phyloP scores from a whole-genome alignment of 768 basidiomycete genomes.

The Trametes coccinea region DNA sequence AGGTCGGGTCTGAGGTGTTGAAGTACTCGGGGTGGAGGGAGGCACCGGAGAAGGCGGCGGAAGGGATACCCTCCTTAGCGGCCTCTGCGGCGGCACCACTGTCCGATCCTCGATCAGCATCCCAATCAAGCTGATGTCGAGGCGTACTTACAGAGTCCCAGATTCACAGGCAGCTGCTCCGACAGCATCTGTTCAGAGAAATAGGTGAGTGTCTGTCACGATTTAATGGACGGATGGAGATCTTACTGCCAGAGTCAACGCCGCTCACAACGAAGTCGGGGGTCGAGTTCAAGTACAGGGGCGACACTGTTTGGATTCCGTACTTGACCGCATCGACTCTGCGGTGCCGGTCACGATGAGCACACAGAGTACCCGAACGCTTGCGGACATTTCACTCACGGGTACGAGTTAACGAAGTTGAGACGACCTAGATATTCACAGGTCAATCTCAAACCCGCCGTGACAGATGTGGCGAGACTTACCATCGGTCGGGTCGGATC shows the following conservation, averaged over 20 bases:
- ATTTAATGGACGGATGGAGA: background rate
- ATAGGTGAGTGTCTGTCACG: background rate
- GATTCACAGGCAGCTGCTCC: conserved; percentile 19
- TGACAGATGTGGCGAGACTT: conserved; percentile 14
- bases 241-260: conserved; percentile 34
- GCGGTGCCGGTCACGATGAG: background rate
- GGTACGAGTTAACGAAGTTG: conserved; percentile 48
- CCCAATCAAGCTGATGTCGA: too few species aligned
- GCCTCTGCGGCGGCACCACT: conserved; percentile 33
- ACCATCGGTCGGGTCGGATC: conserved; percentile 43
- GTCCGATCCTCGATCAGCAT: background rate
- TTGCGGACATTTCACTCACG: conserved; percentile 27
- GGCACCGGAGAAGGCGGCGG: conserved; percentile 33
- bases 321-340: conserved; percentile 40
- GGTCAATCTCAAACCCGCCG: background rate
- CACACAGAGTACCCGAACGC: background rate
- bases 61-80: conserved; percentile 30
- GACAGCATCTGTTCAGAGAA: conserved; percentile 7
- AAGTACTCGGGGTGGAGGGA: conserved; percentile 28
- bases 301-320: conserved; percentile 42
- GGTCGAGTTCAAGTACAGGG: conserved; percentile 34
- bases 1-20: conserved; percentile 25
- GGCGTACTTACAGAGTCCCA: conserved; percentile 25
- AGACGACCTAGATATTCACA: conserved; percentile 33
- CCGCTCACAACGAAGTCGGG: conserved; percentile 44